phyloP scores from a whole-genome alignment of 306 rosid species.

The Hippophae rhamnoides region DNA sequence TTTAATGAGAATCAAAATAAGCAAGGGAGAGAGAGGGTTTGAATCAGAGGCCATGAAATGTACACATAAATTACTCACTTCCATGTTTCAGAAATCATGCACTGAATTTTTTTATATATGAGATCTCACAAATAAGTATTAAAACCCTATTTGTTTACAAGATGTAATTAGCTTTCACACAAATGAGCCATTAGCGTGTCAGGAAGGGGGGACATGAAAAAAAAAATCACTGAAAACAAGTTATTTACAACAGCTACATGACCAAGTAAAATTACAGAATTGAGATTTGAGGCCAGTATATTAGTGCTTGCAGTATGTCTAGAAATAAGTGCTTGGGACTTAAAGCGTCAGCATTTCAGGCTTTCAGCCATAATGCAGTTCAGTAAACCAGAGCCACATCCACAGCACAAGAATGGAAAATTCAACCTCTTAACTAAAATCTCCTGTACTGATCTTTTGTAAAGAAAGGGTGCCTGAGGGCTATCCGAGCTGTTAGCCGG shows the following conservation, averaged over 20 bases:
- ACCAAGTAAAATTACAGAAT: background rate
- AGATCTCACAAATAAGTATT: no score
- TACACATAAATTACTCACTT: no score
- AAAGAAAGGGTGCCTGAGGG: slow-evolving; percentile 65
- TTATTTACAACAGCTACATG: slow-evolving; percentile 14
- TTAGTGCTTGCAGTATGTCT: slow-evolving; percentile 8
- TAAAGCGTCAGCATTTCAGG: background rate
- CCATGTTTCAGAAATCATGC: no score
- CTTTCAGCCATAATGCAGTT: background rate
- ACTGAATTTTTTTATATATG: no score
- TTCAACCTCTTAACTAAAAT: slow-evolving; percentile 15
- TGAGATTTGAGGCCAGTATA: slow-evolving; percentile 6
- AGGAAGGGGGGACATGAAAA: slow-evolving; percentile 7
- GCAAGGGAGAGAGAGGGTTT: no score
- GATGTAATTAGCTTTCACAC: background rate
- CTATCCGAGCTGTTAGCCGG: slow-evolving; percentile 58
- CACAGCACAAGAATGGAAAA: background rate
- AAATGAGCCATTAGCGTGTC: slow-evolving; percentile 2
- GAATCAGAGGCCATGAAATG: no score
- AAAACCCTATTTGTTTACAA: no score
- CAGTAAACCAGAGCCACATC: background rate
- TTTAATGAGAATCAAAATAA: no score
- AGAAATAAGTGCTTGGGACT: background rate
- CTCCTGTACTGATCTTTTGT: slow-evolving; percentile 49
- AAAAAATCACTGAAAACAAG: slow-evolving; percentile 2